These are phyloP conservation scores for Diaporthe batatas DNA, from an alignment of 2,329 filamentous ascomycete species.

Conservation along the genomic window DNA sequence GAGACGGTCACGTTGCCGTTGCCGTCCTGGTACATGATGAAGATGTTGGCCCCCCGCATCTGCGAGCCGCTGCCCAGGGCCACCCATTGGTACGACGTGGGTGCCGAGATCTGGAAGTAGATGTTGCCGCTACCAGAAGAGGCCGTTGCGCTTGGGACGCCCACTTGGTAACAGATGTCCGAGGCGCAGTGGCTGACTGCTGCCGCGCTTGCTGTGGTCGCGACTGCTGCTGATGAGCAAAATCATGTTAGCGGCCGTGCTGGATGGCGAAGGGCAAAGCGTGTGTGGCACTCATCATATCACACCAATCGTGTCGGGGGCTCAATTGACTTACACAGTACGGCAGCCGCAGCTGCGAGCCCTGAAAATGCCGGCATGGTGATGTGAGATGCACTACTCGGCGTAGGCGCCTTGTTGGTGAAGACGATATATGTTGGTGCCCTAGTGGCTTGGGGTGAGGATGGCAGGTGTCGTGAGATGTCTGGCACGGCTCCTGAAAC, in stretches of 20 bases:
- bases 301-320: not conserved
- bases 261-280: not conserved
- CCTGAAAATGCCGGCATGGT: slow-evolving; percentile 27
- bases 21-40: slow-evolving; percentile 72
- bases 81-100: slow-evolving; percentile 67
- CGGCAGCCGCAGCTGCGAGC: slow-evolving; percentile 35
- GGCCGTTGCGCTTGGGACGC: slow-evolving; percentile 64
- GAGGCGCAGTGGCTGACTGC: slow-evolving; percentile 57
- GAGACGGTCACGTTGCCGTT: slow-evolving; percentile 72
- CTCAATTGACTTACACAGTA: slow-evolving; percentile 39
- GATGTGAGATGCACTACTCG: not conserved
- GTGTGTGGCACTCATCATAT: no score
- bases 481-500: not conserved
- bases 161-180: slow-evolving; percentile 68
- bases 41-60: slow-evolving; percentile 72
- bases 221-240: slow-evolving; percentile 35
- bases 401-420: not conserved
- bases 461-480: slow-evolving; percentile 1
- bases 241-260: not conserved
- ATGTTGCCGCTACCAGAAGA: slow-evolving; percentile 66
- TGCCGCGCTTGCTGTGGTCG: slow-evolving; percentile 49
- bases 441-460: not conserved
- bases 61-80: slow-evolving; percentile 67
- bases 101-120: slow-evolving; percentile 72
- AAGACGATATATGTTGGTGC: not conserved